A percentile compares a stretch with the other conserved stretches of the same genome.
These are phyloP conservation scores for Neopestalotiopsis rosae DNA, from an alignment of 2,329 filamentous ascomycete genomes.

Conservation along the genomic window DNA sequence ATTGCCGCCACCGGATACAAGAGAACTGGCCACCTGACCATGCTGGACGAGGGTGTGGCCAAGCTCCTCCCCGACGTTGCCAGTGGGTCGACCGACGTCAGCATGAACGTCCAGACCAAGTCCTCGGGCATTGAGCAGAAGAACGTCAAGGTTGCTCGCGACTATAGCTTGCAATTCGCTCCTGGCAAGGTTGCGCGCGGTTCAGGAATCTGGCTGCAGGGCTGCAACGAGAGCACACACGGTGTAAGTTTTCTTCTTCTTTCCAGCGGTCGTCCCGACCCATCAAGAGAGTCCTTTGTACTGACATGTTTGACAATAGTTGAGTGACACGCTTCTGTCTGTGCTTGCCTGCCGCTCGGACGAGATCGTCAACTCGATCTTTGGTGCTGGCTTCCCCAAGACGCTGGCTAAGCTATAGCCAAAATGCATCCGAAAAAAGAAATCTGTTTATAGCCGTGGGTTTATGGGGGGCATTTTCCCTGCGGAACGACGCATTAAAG, in stretches of 20 bases:
- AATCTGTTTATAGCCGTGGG: background rate
- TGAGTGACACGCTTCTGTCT: conserved; percentile 83
- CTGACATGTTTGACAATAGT: conserved; percentile 42
- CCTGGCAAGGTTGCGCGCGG: conserved; percentile 70
- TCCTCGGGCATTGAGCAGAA: conserved; percentile 56
- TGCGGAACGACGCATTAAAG: conserved; percentile 2
- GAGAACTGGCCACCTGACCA: conserved; percentile 76
- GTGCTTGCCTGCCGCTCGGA: conserved; percentile 77
- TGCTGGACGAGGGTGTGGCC: conserved; percentile 69
- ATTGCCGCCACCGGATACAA: conserved; percentile 89
- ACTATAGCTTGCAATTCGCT: conserved; percentile 80
- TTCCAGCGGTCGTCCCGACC: background rate
- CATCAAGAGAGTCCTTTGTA: background rate
- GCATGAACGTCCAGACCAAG: conserved; percentile 22
- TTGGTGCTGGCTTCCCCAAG: conserved; percentile 45
- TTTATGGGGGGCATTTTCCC: background rate
- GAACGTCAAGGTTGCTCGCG: conserved; percentile 61
- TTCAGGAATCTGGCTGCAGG: conserved; percentile 89
- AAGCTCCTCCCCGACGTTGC: conserved; percentile 63
- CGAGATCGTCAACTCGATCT: conserved; percentile 79
- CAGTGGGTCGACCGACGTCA: conserved; percentile 2
- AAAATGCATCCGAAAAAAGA: background rate
- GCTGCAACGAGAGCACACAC: conserved; percentile 91
- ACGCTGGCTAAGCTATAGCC: conserved; percentile 10
- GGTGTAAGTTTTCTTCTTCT: conserved; percentile 68